phyloP scores from a whole-genome alignment of 768 basidiomycete genomes.

The Suillus plorans region DNA sequence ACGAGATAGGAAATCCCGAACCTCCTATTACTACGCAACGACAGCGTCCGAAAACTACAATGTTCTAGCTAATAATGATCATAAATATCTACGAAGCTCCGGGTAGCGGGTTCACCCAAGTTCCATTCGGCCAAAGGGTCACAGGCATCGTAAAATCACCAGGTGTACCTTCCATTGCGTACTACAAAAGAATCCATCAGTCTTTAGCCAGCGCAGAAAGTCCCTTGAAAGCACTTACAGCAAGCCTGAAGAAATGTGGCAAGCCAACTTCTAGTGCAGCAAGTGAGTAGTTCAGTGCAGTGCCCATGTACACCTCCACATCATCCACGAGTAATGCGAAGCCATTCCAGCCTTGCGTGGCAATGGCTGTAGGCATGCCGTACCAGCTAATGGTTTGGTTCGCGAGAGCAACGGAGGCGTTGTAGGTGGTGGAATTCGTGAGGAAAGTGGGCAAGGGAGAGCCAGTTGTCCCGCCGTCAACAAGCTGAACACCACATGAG shows the following conservation, averaged over 20 bases:
- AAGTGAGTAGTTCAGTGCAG: conserved; percentile 70
- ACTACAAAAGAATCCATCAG: conserved; percentile 36
- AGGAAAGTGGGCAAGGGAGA: conserved; percentile 68
- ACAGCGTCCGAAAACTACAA: background rate
- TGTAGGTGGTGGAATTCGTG: conserved; percentile 72
- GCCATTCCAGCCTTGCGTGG: conserved; percentile 60
- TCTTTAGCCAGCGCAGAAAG: conserved; percentile 3
- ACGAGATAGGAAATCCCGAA: background rate
- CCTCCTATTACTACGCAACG: background rate
- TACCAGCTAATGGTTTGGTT: conserved; percentile 63
- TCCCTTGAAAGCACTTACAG: conserved; percentile 44
- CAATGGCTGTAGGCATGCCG: conserved; percentile 35
- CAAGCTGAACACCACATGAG: conserved; percentile 48
- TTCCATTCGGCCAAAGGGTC: conserved; percentile 74
- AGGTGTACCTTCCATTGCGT: conserved; percentile 40
- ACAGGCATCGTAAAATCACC: conserved; percentile 86
- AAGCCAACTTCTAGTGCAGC: conserved; percentile 55
- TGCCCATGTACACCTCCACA: conserved; percentile 75
- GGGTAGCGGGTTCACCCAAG: conserved; percentile 71
- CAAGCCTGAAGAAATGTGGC: conserved; percentile 79
- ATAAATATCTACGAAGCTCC: conserved; percentile 53
- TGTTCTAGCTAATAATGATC: conserved; percentile 1
- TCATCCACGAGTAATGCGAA: conserved; percentile 84
- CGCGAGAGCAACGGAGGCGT: conserved; percentile 49
- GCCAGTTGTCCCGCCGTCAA: conserved; percentile 68